Evolutionary conservation across 1,139 yeast species (phyloP).

Genomic region (Blastobotrys buckinghamii): DNA sequence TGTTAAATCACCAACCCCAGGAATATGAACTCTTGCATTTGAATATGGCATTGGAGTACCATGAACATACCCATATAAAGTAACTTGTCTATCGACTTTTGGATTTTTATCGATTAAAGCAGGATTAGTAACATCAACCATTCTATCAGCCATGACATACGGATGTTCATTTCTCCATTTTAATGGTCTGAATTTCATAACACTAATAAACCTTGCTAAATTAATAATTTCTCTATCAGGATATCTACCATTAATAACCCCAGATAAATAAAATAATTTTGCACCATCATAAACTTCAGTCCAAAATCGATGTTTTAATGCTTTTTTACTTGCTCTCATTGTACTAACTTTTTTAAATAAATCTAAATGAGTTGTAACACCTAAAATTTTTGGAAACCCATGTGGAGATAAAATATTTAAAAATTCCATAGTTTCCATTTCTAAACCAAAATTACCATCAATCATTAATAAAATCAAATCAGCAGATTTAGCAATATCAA

Average conservation of each 20-base stretch:
- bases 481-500: slow-evolving; percentile 92
- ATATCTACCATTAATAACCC: slow-evolving; percentile 94
- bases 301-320: slow-evolving; percentile 94
- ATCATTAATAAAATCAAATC: slow-evolving; percentile 83
- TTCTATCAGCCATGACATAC: slow-evolving; percentile 81
- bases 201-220: slow-evolving; percentile 86
- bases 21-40: slow-evolving; percentile 83
- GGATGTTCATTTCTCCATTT: slow-evolving; percentile 99
- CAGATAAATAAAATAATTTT: slow-evolving; percentile 86
- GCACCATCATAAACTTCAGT: slow-evolving; percentile 99
- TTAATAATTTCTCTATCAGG: slow-evolving; percentile 95
- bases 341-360: slow-evolving; percentile 86
- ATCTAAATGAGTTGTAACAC: slow-evolving; percentile 94
- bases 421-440: slow-evolving; percentile 99
- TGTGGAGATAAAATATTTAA: slow-evolving; percentile 94
- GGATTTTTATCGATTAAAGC: slow-evolving; percentile 68
- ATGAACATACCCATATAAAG: slow-evolving; percentile 89
- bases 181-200: slow-evolving; percentile 95
- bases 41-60: slow-evolving; percentile 78
- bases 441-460: slow-evolving; percentile 97
- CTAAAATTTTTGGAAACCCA: slow-evolving; percentile 97
- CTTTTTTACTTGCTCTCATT: slow-evolving; percentile 84
- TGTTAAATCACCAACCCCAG: slow-evolving; percentile 90
- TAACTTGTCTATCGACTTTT: slow-evolving; percentile 82
- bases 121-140: slow-evolving; percentile 96